Evolutionary conservation across 2,329 filamentous ascomycete genomes (phyloP), one percentile per base, ranked within the genome.

Genomic region (Chalara sp.): DNA sequence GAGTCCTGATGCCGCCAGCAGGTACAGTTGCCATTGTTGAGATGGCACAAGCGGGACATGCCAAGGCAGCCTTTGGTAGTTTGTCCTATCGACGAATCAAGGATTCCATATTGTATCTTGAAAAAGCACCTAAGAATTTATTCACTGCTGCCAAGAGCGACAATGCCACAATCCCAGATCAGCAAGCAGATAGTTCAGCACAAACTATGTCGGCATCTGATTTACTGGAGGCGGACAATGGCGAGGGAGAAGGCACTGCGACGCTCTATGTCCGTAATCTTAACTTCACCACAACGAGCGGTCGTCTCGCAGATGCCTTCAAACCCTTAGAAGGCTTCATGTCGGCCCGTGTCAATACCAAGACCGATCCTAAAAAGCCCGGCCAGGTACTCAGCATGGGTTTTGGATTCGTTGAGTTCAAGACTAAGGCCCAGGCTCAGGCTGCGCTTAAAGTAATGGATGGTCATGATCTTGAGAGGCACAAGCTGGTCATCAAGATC

Each of bases 21-120:
- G 91, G 90, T 31, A 95, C 91, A 49, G 95, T 96, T 63, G 93
- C 93, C 31, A 92, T 99, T 66, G 84, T 95, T 29, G 89, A 96
- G 65, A 96, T 92, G 65, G 77, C 81, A 3, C 84, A 91, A 60
- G 75, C 87, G 6, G 82, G 84, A 32, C 83, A 95, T 65, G 90
- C 88, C 48, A 87, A 89, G 65, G 76, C 84, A 53, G 93, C 93
- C 2, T 96, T 96, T 71, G 81, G 81, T 56, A 83, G 84, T 57
- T 74, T 97, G 51, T 89, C 92, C 1, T 97, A 97, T 70, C 84
- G 89, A 53, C 89, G 91, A 62, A 79, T 99, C 65, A 92, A 92
- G 67, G 90, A 92, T 65, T 93, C 88, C 1, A 85, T 96, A 31
- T 74, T 99, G 41, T 96, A 95, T 66, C 75, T 99, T 47, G 93